Evolutionary conservation across 257 asterid genomes (phyloP).

Genomic region (Coffea eugenioides): DNA sequence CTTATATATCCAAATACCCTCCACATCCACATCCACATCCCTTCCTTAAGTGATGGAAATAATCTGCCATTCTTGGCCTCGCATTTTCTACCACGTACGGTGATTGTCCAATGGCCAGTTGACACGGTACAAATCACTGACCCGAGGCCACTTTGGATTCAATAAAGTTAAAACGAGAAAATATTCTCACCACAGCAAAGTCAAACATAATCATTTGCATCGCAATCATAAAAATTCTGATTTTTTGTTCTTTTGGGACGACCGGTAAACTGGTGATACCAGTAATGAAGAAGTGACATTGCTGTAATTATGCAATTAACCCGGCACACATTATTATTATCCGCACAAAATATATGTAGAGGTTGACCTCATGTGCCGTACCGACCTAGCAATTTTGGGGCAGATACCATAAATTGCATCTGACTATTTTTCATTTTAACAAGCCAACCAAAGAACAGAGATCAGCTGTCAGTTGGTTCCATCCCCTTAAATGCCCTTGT

Average conservation of each 20-base stretch:
- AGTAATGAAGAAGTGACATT: background rate
- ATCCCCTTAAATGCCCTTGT: conserved; percentile 4
- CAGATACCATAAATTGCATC: conserved; percentile 4
- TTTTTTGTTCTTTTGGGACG: background rate
- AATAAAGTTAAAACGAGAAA: background rate
- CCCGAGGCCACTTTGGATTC: conserved; percentile 1
- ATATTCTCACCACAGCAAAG: background rate
- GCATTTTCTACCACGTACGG: background rate
- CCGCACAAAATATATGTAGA: no score
- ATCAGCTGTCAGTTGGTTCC: conserved; percentile 20
- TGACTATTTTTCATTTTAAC: background rate
- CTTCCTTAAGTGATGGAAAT: no score
- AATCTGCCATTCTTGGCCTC: background rate
- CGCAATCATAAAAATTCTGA: background rate
- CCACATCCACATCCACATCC: no score
- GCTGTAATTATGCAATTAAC: background rate
- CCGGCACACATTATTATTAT: no score
- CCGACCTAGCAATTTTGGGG: conserved; percentile 14
- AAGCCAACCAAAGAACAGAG: conserved; percentile 7
- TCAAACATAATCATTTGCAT: background rate
- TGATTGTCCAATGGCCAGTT: background rate
- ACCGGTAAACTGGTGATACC: background rate
- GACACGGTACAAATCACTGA: background rate
- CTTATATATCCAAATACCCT: no score
- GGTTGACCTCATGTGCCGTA: conserved; percentile 15